Base-by-base conservation (phyloP, 495 filamentous ascomycete genomes). In the Platismatia glauca region DNA sequence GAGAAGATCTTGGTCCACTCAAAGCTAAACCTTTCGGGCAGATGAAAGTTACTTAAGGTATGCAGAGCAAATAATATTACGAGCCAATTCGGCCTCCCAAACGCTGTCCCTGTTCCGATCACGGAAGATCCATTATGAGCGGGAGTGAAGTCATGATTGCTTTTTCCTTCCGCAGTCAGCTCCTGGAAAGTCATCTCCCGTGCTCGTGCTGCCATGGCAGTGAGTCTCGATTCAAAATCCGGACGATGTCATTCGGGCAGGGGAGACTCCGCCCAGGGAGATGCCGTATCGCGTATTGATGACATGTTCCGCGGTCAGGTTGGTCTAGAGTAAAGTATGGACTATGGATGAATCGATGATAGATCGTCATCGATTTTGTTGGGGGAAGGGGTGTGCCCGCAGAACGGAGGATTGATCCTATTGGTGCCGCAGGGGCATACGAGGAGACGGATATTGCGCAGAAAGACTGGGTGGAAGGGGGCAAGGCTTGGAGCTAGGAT, bases 361-460 rank as follows among this genome's bases (percentile, higher is more conserved):
- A 13, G 39, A 34, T 58, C 61, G 61, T 63, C 61, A 63, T 63
- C 18, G 61, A 63, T 61, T 53, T 39, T 58, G 29, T 31, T 20
- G 16, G 8, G 44, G 22, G 7, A 11, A 48, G 22, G 50, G 29
- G 50, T 38, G 22, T 39, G 55, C 7, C 6, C 0, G 20, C 34
- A 37, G 9, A 20, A 7, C 59, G 46, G 59, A 53, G 22, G 15
- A 39, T 18, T 41, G 37, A 61, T 55, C 59, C 59, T 34, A 55
- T 18, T 61, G 59, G 59, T 50, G 6, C 3, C 7, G 2, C 7
- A 53, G 20, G 33, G 27, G 9, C 50, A 53, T 33, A 53, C 13
- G 50, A 33, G 29, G 15, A 60, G 43, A 24, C 16, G 52, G 15
- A 7, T 56, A 62, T 44, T 44, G 1, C 46, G 60, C 27, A 33